Percentiles rank a stretch among this genome's conserved stretches.
phyloP scores from a whole-genome alignment of 805 yeast species.

The Starmerella davenportii region DNA sequence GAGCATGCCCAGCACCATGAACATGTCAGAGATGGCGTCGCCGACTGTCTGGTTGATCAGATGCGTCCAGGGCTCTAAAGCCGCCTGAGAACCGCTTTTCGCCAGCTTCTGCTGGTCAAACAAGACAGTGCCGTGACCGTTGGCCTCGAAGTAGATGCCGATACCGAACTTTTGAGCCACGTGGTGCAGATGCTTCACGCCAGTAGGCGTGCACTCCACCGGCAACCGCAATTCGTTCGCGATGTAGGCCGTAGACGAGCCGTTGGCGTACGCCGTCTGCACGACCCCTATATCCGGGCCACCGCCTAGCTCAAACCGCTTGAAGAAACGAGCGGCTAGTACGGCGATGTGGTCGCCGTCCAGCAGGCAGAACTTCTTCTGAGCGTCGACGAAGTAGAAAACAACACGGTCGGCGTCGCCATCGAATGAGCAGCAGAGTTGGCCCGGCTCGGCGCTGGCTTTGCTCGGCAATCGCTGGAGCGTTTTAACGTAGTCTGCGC shows the following conservation, averaged over 20 bases:
- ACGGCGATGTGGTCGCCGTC: constrained; percentile 94
- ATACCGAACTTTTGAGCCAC: constrained; percentile 71
- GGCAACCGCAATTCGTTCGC: constrained; percentile 46
- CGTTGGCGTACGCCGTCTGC: constrained; percentile 97
- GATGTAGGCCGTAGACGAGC: constrained; percentile 64
- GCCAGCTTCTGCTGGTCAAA: constrained; percentile 35
- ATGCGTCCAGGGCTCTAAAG: constrained; percentile 1
- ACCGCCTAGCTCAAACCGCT: constrained; percentile 25
- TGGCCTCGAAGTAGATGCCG: constrained; percentile 94
- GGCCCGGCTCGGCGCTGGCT: constrained; percentile 28
- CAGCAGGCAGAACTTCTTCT: constrained; percentile 26
- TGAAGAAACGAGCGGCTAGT: constrained; percentile 49
- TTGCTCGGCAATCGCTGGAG: constrained; percentile 60
- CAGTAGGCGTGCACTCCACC: constrained; percentile 80
- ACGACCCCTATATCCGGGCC: constrained; percentile 54
- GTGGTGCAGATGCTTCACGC: constrained; percentile 91
- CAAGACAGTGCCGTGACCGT: constrained; percentile 95
- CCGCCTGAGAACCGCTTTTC: background rate
- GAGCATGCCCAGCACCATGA: constrained; percentile 54
- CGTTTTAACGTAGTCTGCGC: constrained; percentile 92
- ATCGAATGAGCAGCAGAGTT: constrained; percentile 70
- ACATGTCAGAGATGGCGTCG: constrained; percentile 84
- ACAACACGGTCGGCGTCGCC: constrained; percentile 96
- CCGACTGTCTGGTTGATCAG: constrained; percentile 96
- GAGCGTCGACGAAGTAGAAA: constrained; percentile 33